phyloP scores from a whole-genome alignment of 345 rosid species.

The Xanthoceras sorbifolium region DNA sequence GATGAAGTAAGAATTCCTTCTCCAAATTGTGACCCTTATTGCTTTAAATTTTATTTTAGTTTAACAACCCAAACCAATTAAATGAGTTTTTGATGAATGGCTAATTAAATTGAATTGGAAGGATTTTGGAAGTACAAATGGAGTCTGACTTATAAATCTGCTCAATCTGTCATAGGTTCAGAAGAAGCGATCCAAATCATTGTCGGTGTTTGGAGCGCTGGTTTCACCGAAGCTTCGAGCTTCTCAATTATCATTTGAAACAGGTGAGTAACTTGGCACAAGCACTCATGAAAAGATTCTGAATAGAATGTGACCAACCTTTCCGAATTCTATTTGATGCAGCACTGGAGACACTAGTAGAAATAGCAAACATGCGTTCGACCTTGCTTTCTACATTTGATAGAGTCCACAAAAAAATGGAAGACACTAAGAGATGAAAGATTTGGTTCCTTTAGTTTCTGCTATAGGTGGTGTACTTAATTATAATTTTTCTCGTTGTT shows the following conservation, averaged over 20 bases:
- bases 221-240: slow-evolving; percentile 89
- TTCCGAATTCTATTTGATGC: slow-evolving; percentile 15
- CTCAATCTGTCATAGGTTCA: slow-evolving; percentile 48
- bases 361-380: slow-evolving; percentile 73
- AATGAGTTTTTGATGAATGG: not conserved
- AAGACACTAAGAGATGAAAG: slow-evolving; percentile 34
- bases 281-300: slow-evolving; percentile 8
- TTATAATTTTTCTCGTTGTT: not conserved
- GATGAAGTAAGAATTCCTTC: slow-evolving; percentile 43
- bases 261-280: slow-evolving; percentile 49
- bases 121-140: not conserved
- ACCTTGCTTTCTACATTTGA: slow-evolving; percentile 55
- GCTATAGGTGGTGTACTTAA: not conserved
- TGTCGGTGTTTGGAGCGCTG: slow-evolving; percentile 76
- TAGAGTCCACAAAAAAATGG: slow-evolving; percentile 37
- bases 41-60: not conserved
- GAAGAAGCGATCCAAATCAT: slow-evolving; percentile 62
- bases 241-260: slow-evolving; percentile 82
- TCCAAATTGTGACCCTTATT: not conserved
- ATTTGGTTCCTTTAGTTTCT: slow-evolving; percentile 22
- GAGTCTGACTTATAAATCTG: slow-evolving; percentile 1
- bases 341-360: slow-evolving; percentile 83
- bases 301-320: not conserved
- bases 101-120: not conserved
- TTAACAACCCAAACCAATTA: not conserved